Evolutionary conservation across 352 stramenopile species (phyloP).

Genomic region (Phytophthora multivora): DNA sequence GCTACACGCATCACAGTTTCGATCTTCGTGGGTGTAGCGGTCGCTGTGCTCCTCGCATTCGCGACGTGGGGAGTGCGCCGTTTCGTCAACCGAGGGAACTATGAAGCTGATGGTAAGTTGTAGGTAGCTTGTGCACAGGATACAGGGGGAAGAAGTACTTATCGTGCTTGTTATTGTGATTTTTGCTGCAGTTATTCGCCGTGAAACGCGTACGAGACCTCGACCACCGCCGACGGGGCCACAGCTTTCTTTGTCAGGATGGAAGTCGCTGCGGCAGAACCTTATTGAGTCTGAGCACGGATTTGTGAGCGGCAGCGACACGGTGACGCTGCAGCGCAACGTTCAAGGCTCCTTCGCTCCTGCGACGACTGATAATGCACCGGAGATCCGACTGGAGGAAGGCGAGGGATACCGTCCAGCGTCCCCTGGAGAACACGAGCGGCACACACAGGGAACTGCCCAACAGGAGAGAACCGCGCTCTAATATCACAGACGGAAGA

Average conservation of each 20-base stretch:
- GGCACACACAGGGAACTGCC: slow-evolving; percentile 7
- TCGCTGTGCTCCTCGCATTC: slow-evolving; percentile 30
- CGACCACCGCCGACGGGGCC: slow-evolving; percentile 33
- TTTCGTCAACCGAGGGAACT: slow-evolving; percentile 11
- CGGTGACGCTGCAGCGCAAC: slow-evolving; percentile 17
- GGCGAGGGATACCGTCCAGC: slow-evolving; percentile 28
- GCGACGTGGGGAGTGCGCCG: slow-evolving; percentile 28
- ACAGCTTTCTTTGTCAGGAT: slow-evolving; percentile 50
- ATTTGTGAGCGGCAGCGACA: slow-evolving; percentile 20
- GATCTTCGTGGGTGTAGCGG: slow-evolving; percentile 27
- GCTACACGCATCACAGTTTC: slow-evolving; percentile 32
- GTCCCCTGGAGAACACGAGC: slow-evolving; percentile 25
- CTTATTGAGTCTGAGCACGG: slow-evolving; percentile 54
- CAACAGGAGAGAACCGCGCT: slow-evolving; percentile 8
- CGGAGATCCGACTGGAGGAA: slow-evolving; percentile 28
- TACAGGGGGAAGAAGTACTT: background rate
- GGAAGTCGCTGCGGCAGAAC: slow-evolving; percentile 60
- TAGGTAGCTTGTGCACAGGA: background rate
- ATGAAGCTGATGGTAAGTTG: slow-evolving; percentile 12
- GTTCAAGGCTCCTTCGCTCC: background rate
- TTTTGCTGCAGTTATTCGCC: slow-evolving; percentile 14
- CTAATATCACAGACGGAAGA: slow-evolving; percentile 3
- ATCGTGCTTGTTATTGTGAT: background rate
- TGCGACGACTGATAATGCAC: slow-evolving; percentile 1
- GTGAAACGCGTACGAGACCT: slow-evolving; percentile 7